These are phyloP conservation scores for Xylaria grammica DNA, from an alignment of 495 filamentous ascomycete genomes.

Conservation along the genomic window DNA sequence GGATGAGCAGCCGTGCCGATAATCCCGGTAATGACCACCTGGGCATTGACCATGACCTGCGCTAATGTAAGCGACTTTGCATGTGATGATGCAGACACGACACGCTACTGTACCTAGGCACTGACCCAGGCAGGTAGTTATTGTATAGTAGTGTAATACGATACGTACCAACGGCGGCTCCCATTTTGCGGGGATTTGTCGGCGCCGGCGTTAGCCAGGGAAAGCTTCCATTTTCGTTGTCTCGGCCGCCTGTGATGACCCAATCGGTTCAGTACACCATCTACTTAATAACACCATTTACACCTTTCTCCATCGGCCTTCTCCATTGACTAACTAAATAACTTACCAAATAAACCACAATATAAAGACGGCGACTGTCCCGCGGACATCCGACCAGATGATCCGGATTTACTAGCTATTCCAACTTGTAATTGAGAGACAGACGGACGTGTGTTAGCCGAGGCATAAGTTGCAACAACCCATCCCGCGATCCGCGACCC, in stretches of 20 bases:
- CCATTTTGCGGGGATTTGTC: constrained; percentile 5
- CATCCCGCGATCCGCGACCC: constrained; percentile 18
- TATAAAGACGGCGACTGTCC: constrained; percentile 3
- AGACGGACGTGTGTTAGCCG: constrained; percentile 10
- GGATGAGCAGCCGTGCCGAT: constrained; percentile 5
- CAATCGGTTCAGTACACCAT: not conserved
- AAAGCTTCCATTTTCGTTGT: constrained; percentile 5
- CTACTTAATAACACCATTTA: not conserved
- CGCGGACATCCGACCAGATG: constrained; percentile 6
- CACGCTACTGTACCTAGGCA: not conserved
- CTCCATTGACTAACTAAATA: not conserved
- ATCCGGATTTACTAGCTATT: not conserved
- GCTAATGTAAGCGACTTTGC: constrained; percentile 6
- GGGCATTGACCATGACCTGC: not conserved
- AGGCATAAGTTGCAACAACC: not conserved
- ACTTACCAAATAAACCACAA: not conserved
- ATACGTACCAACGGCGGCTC: not conserved
- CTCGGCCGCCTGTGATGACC: not conserved
- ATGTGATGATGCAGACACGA: constrained; percentile 13
- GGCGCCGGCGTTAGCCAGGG: not conserved
- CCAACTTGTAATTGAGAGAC: not conserved
- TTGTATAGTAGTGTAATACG: not conserved
- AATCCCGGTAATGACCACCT: not conserved
- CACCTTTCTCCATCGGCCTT: not conserved
- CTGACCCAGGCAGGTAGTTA: no score